Percentiles rank a stretch among this genome's conserved stretches.
These are phyloP conservation scores for Codiaeum variegatum DNA, from an alignment of 441 rosid genomes.

Conservation along the genomic window DNA sequence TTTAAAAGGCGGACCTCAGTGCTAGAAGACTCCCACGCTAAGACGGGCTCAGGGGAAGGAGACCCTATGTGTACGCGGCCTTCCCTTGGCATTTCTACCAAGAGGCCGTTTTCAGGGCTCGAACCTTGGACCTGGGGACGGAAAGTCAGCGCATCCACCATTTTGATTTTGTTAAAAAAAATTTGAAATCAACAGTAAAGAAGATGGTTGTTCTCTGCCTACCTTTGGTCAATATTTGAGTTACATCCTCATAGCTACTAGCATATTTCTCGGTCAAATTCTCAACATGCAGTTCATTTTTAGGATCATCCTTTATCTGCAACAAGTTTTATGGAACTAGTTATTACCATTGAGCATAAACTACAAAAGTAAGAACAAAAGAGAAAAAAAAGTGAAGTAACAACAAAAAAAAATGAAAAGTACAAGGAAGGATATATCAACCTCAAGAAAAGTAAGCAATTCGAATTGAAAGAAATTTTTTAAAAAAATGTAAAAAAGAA, in stretches of 20 bases:
- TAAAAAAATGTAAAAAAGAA: neutral
- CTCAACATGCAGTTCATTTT: constrained; percentile 71
- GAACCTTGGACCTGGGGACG: too few relatives aligned
- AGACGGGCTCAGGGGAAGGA: too few relatives aligned
- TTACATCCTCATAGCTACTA: constrained; percentile 68
- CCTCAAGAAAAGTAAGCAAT: constrained; percentile 44
- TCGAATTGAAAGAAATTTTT: neutral
- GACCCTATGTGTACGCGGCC: too few relatives aligned
- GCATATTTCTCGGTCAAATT: constrained; percentile 84
- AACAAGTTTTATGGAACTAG: constrained; percentile 19
- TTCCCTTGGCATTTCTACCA: too few relatives aligned
- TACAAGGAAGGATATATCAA: constrained; percentile 15
- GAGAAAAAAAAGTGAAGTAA: neutral
- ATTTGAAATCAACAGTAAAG: neutral
- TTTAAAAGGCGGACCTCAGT: too few relatives aligned
- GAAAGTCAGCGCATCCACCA: too few relatives aligned
- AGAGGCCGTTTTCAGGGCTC: too few relatives aligned
- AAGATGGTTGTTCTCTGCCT: constrained; percentile 6
- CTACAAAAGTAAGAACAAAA: neutral
- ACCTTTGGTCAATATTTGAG: constrained; percentile 90
- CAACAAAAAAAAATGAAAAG: constrained; percentile 5
- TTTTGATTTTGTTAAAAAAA: too few relatives aligned
- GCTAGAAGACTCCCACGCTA: too few relatives aligned
- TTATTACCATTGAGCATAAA: constrained; percentile 8
- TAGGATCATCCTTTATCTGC: constrained; percentile 77